Evolutionary conservation across 2,329 filamentous ascomycete species (phyloP), one percentile per base, ranked within the genome.

Genomic region (Salinomyces thailandicus): DNA sequence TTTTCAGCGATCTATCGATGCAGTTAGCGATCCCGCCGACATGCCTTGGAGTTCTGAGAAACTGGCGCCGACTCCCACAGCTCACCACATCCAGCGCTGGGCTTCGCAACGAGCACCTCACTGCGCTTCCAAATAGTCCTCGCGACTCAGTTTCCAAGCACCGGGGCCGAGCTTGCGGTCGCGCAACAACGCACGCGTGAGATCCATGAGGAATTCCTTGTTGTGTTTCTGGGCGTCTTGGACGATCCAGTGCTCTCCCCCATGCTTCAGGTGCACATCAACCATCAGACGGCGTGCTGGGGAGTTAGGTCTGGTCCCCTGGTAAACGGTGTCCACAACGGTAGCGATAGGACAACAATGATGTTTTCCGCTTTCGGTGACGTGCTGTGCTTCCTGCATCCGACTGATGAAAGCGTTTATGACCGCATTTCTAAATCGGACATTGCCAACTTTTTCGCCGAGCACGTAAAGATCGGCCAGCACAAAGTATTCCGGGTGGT

Each of bases 181-280:
- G n/a, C n/a, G n/a, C n/a, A 32, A 9, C 15, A 32, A n/a, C 2
- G 30, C 30, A 5, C 16, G 14, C 5, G 16, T 13, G 8, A 32
- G 5, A 12, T 32, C 30, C 30, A 32, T 32, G 7, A 32, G 9
- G 17, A 32, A 32, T n/a, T 18, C 30, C 16, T 32, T 17, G 15
- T 32, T 32, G 30, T 32, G 17, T 3, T 32, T 18, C 5, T 8
- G 15, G 4, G 30, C 5, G 4, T 32, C 18, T 9, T 17, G 15
- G 2, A 18, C 19, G 16, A 32, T 32, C 30, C 30, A 32, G n/a
- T 12, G n/a, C 6, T 15, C 7, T 6, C 5, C 14, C 1, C 30
- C 30, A 4, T 13, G 7, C 30, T 18, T 18, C 15, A 18, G 15
- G 18, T 32, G 30, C 9, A 13, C 11, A 12, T 32, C 30, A 15